These are phyloP conservation scores for Tilletia walkeri DNA, from an alignment of 1,284 basidiomycete genomes.

Conservation along the genomic window DNA sequence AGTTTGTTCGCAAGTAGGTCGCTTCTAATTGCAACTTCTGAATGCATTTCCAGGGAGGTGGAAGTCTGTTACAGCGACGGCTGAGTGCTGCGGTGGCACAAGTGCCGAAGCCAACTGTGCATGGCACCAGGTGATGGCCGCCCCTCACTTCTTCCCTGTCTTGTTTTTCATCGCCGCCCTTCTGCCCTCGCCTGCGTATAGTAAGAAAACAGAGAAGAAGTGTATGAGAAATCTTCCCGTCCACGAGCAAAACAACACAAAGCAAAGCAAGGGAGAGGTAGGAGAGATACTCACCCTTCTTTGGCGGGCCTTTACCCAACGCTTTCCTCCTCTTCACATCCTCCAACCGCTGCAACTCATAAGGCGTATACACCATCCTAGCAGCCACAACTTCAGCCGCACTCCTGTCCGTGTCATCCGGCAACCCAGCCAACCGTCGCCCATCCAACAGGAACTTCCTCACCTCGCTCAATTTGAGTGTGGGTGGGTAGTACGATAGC, in stretches of 20 bases:
- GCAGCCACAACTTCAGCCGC: slow-evolving; percentile 9
- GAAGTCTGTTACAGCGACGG: too few species aligned
- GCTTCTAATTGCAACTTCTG: too few species aligned
- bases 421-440: not conserved
- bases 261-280: too few species aligned
- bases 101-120: too few species aligned
- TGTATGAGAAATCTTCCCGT: not conserved
- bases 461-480: slow-evolving; percentile 38
- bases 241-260: not conserved
- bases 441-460: slow-evolving; percentile 23
- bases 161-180: slow-evolving; percentile 53
- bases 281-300: slow-evolving; percentile 49
- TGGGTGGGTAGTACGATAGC: slow-evolving; percentile 50
- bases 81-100: too few species aligned
- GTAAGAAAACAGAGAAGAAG: not conserved
- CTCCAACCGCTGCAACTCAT: slow-evolving; percentile 40
- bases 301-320: slow-evolving; percentile 52
- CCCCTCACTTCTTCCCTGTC: slow-evolving; percentile 31
- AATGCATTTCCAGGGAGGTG: too few species aligned
- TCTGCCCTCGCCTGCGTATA: slow-evolving; percentile 45
- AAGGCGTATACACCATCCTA: slow-evolving; percentile 29
- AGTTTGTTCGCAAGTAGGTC: too few species aligned
- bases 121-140: too few species aligned
- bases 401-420: not conserved
- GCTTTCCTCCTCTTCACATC: slow-evolving; percentile 49